Conservation (phyloP, 1,139 yeast species). For the Candida anutae region DNA sequence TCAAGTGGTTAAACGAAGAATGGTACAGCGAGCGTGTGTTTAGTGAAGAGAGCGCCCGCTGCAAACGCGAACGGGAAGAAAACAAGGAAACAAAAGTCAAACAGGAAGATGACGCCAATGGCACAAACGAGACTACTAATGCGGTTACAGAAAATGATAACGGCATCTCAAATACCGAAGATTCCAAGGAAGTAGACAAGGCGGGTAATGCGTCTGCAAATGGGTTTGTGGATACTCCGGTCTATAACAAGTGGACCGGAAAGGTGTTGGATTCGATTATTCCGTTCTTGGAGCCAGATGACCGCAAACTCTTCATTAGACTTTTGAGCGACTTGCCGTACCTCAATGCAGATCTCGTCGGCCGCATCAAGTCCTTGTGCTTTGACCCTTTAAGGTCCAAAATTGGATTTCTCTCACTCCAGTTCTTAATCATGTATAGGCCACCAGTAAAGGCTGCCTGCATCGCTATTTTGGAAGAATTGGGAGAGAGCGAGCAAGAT, state of each 20-base stretch:
- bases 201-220: slow-evolving; percentile 3
- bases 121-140: neutral
- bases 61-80: slow-evolving; percentile 5
- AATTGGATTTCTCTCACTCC: slow-evolving; percentile 74
- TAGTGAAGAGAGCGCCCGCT: slow-evolving; percentile 18
- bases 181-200: slow-evolving; percentile 9
- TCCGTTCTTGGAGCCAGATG: slow-evolving; percentile 75
- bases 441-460: slow-evolving; percentile 74
- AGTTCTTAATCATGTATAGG: slow-evolving; percentile 79
- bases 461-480: slow-evolving; percentile 52
- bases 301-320: slow-evolving; percentile 73
- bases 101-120: slow-evolving; percentile 8
- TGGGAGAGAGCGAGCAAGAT: slow-evolving; percentile 44
- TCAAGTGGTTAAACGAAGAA: slow-evolving; percentile 94
- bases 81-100: slow-evolving; percentile 9
- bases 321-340: slow-evolving; percentile 81
- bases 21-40: slow-evolving; percentile 70
- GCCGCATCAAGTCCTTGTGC: slow-evolving; percentile 65
- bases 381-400: slow-evolving; percentile 77
- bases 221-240: slow-evolving; percentile 26
- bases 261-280: slow-evolving; percentile 71
- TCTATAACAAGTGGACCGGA: slow-evolving; percentile 61
- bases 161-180: slow-evolving; percentile 8
- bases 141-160: slow-evolving; percentile 5
- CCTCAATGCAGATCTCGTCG: slow-evolving; percentile 52